Base-by-base conservation (phyloP, 371 early-diverging fungal genomes). In the Basidiobolus meristosporus region DNA sequence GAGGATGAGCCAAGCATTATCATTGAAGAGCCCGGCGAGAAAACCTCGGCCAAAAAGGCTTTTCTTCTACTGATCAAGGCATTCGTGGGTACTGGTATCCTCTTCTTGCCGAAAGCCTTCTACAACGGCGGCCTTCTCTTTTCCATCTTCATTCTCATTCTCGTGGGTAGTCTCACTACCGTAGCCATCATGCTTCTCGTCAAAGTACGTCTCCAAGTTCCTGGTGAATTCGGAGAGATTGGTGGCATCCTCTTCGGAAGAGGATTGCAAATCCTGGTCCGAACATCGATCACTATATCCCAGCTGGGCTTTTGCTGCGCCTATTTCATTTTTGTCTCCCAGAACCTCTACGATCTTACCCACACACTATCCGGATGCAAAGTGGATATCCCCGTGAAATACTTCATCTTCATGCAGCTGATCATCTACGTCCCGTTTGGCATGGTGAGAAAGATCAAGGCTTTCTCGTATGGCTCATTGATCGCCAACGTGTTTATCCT, bases 201-300 rank as follows among this genome's bases (percentile, higher is more conserved):
- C 34, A 68, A 82, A 14, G 79, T 79, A 46, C 72, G 80, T 32
- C 49, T 62, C 26, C 44, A 59, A 36, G 48, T 73, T 6, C 56
- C 69, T 6, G 88, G 87, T 12, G 82, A 83, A 34, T 93, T 83
- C 63, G 91, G 91, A 45, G 92, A 93, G 52, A 77, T 91, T 52
- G 95, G 87, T 1, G 67, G 70, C 29, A 57, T 65, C 7, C 56
- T 89, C 36, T 89, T 82, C 47, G 95, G 95, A 0, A 63, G 60
- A 9, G 65, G 67, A 58, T 74, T 88, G 75, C 61, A 87, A 39
- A 58, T 61, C 18, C 47, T 82, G 14, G 83, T 93, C 7, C 53
- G 83, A 3, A 66, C 62, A 34, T 82, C 86, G 2, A 83, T 93
- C 45, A 80, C 82, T 30, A 55, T 92, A 21, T 79, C 85, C 9